Evolutionary conservation across 1,139 yeast species (phyloP), one percentile per base, ranked within the genome.

Genomic region (Ogataea hybrid): DNA sequence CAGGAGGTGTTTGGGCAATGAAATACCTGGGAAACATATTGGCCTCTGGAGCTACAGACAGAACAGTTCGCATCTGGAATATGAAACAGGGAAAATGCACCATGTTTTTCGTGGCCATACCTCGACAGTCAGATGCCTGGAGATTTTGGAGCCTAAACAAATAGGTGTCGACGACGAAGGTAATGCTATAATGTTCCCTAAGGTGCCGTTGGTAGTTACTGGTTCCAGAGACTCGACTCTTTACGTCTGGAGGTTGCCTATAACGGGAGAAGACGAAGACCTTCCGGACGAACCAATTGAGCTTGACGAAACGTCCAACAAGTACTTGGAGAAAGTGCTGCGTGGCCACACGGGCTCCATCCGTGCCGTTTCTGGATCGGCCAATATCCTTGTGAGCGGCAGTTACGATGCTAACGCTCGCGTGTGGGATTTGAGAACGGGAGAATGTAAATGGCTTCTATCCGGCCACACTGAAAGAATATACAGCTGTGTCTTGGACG

Each of bases 1-100:
- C 86, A 46, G 97, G 97, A 36, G 98, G 98, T 21, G 98, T 94
- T 8, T 92, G 99, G 99, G 97, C 98, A 1, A 70, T 92, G 59
- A 89, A 92, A 62, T 90, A 89, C 60, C 77, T 77, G 41, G 87
- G 87, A n/a, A 81, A 85, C 59, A 83, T 86, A 1, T 67, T 90
- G 32, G 95, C 89, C 0, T 83, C 94, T 49, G 97, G 97, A 0
- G 83, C 95, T 2, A 89, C 96, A 1, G 97, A 90, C 64, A 75
- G 96, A 52, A 82, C 95, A 0, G 95, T 90, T 6, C 73, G 97
- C 44, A 81, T 90, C 4, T 90, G 97, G 97, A 87, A 89, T 61
- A 78, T 88, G 50, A 69, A 70, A 37, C 77, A 82, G 16, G 89
- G 85, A 1, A 71, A 69, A 51, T 86, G 95, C 60, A 85, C 96